Conservation (phyloP, 163 green algal genomes). For the Chlamydomonas reinhardtii region DNA sequence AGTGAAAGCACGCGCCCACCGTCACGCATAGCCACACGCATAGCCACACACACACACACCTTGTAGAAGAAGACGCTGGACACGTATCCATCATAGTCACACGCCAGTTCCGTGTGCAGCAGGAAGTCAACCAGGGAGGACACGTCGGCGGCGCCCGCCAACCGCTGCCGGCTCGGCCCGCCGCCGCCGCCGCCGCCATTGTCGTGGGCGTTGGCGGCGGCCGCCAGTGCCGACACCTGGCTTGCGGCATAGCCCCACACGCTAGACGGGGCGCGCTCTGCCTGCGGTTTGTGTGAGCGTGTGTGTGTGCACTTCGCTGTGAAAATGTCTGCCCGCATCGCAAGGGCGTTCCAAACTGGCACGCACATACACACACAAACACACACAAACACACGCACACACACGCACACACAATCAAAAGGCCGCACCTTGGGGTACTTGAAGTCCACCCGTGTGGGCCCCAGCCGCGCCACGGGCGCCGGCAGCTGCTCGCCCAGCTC, state of each 20-base stretch:
- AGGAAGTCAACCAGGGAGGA: constrained; percentile 15
- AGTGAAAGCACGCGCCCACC: not conserved
- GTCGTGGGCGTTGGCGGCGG: not conserved
- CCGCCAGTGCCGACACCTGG: not conserved
- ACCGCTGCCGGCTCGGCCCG: too few species aligned
- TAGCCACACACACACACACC: constrained; percentile 2
- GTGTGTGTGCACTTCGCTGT: too few species aligned
- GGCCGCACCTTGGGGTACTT: constrained; percentile 26
- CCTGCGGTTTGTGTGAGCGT: too few species aligned
- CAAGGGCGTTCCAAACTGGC: too few species aligned
- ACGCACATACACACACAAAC: too few species aligned
- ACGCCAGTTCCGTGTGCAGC: constrained; percentile 39
- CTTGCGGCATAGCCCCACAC: constrained; percentile 19
- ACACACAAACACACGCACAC: too few species aligned
- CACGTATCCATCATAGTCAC: constrained; percentile 49
- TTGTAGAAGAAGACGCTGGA: constrained; percentile 38
- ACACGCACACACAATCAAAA: too few species aligned
- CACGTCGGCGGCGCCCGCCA: too few species aligned
- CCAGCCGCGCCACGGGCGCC: not conserved
- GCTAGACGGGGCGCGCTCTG: not conserved
- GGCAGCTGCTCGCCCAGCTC: constrained; percentile 19
- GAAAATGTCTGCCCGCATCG: too few species aligned
- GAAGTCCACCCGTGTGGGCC: constrained; percentile 34
- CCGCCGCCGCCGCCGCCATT: not conserved
- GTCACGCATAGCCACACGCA: not conserved